Evolutionary conservation across 1,284 basidiomycete genomes (phyloP), one percentile per base, ranked within the genome.

Genomic region (Hypsizygus ulmarius): DNA sequence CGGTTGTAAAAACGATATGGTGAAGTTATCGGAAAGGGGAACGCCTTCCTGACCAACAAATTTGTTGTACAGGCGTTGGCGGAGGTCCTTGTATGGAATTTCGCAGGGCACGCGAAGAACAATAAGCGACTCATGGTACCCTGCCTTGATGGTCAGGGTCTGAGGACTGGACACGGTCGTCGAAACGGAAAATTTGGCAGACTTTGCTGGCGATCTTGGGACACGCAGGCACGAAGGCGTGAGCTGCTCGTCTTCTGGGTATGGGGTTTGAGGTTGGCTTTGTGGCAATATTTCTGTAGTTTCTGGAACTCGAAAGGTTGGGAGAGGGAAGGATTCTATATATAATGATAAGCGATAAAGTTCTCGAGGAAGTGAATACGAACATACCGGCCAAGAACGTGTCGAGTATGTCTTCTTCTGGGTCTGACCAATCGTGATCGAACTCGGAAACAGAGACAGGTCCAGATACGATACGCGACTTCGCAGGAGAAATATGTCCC

Each of bases 81-180:
- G 79, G 11, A 87, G 53, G 35, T 81, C 79, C 9, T 59, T 56
- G 48, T 82, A 73, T 3, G 73, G 43, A 42, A 70, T 69, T 25
- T 68, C 62, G 47, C 70, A 70, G 6, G 75, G 63, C 11, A 75
- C 66, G 45, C 83, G 81, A 45, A 89, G 71, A 49, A 84, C 67
- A 54, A 90, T 72, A 52, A 84, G 81, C 27, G 73, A 70, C 54
- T 79, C 73, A 58, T 79, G 76, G 50, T 78, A 75, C 36, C 77
- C 74, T 9, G 78, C 85, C 65, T 89, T 89, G 67, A 89, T 73
- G 5, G 75, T 71, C 47, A 88, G 58, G n/a, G 64, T 56, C 12
- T 58, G 59, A 25, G 56, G 46, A 41, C 62, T 51, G 2, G 64
- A 47, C 14, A 51, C 40, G n/a, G 48, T 41, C 11, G 62, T 60